Percentiles rank a stretch among this genome's conserved stretches.
Evolutionary conservation across 1,284 basidiomycete species (phyloP).

Genomic region (Sporisorium iseilematis-ciliati): DNA sequence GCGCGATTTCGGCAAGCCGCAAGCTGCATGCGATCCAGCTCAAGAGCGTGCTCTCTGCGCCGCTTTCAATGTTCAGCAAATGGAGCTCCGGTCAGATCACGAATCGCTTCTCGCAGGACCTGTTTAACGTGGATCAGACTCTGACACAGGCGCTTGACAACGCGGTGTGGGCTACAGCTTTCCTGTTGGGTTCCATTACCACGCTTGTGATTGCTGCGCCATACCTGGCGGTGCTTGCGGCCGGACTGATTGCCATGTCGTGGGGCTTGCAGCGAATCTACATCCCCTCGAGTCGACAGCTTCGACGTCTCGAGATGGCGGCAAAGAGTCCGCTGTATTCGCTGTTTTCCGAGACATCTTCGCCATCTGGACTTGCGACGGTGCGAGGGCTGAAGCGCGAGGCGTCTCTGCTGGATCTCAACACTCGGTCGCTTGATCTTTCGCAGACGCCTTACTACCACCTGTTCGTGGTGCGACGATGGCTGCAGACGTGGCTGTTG

Average conservation of each 20-base stretch:
- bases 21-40: constrained; percentile 40
- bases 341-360: constrained; percentile 50
- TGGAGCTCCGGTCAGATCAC: constrained; percentile 51
- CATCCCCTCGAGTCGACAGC: constrained; percentile 53
- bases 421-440: constrained; percentile 36
- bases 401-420: constrained; percentile 36
- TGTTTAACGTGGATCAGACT: constrained; percentile 51
- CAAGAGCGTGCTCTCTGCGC: constrained; percentile 37
- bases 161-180: constrained; percentile 8
- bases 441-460: constrained; percentile 54
- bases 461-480: constrained; percentile 52
- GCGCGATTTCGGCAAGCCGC: constrained; percentile 31
- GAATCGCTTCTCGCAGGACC: constrained; percentile 61
- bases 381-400: constrained; percentile 51
- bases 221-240: constrained; percentile 29
- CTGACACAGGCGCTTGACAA: constrained; percentile 34
- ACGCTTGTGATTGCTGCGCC: constrained; percentile 55
- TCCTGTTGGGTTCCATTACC: constrained; percentile 22
- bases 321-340: constrained; percentile 55
- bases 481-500: constrained; percentile 59
- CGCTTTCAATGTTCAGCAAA: constrained; percentile 50
- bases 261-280: constrained; percentile 49
- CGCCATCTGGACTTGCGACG: constrained; percentile 50
- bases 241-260: constrained; percentile 18
- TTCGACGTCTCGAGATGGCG: constrained; percentile 56